Evolutionary conservation across 495 filamentous ascomycete genomes (phyloP).

Genomic region (Cladorrhinum samala): DNA sequence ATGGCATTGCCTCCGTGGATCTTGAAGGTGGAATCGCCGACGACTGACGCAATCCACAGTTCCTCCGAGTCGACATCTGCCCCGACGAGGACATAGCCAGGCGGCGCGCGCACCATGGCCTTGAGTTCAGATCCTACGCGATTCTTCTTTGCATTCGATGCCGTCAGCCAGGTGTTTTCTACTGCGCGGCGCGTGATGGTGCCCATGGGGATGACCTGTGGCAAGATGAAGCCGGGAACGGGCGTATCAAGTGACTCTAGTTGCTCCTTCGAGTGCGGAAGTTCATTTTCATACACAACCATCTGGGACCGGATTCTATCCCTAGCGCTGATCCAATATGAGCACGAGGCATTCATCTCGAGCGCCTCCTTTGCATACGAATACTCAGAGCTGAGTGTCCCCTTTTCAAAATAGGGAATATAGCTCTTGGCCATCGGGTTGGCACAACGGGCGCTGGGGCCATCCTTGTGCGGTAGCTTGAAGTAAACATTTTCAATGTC

Average conservation of each 20-base stretch:
- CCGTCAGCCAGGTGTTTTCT: slow-evolving; percentile 97
- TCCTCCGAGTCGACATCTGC: slow-evolving; percentile 99
- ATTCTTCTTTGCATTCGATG: slow-evolving; percentile 91
- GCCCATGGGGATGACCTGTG: slow-evolving; percentile 98
- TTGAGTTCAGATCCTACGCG: slow-evolving; percentile 96
- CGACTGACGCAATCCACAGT: slow-evolving; percentile 93
- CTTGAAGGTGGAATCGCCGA: slow-evolving; percentile 90
- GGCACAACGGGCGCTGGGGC: slow-evolving; percentile 73
- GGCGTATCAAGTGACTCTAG: background rate
- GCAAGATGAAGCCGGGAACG: slow-evolving; percentile 73
- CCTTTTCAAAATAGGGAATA: slow-evolving; percentile 83
- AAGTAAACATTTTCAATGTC: slow-evolving; percentile 68
- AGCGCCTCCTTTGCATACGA: slow-evolving; percentile 86
- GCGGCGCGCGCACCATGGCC: slow-evolving; percentile 89
- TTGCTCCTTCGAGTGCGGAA: slow-evolving; percentile 20
- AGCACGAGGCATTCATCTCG: slow-evolving; percentile 97
- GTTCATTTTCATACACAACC: slow-evolving; percentile 76
- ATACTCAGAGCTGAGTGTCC: slow-evolving; percentile 77
- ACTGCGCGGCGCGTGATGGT: slow-evolving; percentile 95
- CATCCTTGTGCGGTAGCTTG: slow-evolving; percentile 94
- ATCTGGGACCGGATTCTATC: slow-evolving; percentile 89
- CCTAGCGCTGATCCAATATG: slow-evolving; percentile 95
- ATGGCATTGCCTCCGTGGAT: slow-evolving; percentile 94
- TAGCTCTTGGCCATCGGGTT: slow-evolving; percentile 89
- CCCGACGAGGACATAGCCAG: slow-evolving; percentile 88